Base-by-base conservation (phyloP, 2,329 filamentous ascomycete genomes). In the Coleophoma crateriformis region DNA sequence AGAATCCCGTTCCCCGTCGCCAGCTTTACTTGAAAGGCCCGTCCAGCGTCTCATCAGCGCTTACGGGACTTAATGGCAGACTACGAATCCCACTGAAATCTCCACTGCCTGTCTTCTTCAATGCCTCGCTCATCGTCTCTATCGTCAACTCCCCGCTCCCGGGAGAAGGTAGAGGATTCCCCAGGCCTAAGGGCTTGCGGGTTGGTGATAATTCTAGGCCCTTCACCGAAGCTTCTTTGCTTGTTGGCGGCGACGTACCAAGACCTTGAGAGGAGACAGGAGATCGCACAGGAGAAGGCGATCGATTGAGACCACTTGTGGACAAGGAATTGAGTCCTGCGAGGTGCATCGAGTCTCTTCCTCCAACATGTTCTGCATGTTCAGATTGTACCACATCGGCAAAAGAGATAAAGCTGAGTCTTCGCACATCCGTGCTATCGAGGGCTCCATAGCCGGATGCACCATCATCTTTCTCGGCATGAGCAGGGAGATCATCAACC, bases 381-480 rank as follows among this genome's bases (percentile, higher is more conserved):
- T 94, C 88, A 33, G 85, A 80, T 65, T 95, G 90, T 38, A 97
- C 90, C 10, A 97, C 90, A 62, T 97, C 92, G 53, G 92, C 91
- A 68, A 97, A 97, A 7, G 90, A 96, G 64, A 97, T 95, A 71
- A 97, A 97, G 66, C 88, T 94, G 54, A 97, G 71, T 19, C 92
- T 83, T 42, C 89, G 84, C 15, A 95, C 81, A 61, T 96, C 91
- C 43, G 81, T 77, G 37, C 78, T 79, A 61, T 96, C 90, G 53
- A 92, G 73, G 42, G 85, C 82, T 33, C 85, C 88, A 66, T 92
- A 92, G 64, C 83, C 89, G 50, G 85, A 88, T 2, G 81, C 82
- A 22, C 76, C 75, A 57, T 92, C 87, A 64, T 63, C 74, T n/a
- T 68, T 69, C 47, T 80, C 74, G 44, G 68, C 69, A 50, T 75